Evolutionary conservation across 192 early-diverging fungal genomes (phyloP).

Genomic region (Haplosporangium gracile): DNA sequence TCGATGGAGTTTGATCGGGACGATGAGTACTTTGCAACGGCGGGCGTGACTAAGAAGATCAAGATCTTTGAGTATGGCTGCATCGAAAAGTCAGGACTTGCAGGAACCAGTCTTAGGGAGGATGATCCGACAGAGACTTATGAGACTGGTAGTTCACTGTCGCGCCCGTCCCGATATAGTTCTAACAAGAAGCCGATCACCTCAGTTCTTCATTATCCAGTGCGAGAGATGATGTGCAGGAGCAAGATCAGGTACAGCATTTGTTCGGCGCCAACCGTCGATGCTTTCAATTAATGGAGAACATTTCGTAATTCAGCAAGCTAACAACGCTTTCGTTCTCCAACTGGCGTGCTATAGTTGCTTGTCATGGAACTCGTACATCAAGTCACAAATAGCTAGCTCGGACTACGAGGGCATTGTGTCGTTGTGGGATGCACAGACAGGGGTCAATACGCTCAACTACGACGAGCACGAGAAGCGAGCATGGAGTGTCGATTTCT

Average conservation of each 20-base stretch:
- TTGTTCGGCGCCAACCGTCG: neutral
- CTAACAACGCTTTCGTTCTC: neutral
- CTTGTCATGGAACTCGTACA: slow-evolving; percentile 90
- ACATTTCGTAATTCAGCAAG: neutral
- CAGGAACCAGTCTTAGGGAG: slow-evolving; percentile 36
- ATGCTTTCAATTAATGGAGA: neutral
- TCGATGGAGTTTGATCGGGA: slow-evolving; percentile 96
- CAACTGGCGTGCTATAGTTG: slow-evolving; percentile 67
- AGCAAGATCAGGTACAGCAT: slow-evolving; percentile 85
- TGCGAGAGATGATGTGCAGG: slow-evolving; percentile 80
- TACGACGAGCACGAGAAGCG: slow-evolving; percentile 95
- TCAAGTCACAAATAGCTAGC: slow-evolving; percentile 87
- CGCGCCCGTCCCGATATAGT: slow-evolving; percentile 18
- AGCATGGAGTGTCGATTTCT: slow-evolving; percentile 94
- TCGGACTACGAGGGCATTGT: slow-evolving; percentile 96
- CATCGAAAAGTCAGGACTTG: slow-evolving; percentile 56
- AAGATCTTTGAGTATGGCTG: slow-evolving; percentile 90
- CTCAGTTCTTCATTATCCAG: slow-evolving; percentile 80
- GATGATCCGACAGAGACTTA: slow-evolving; percentile 42
- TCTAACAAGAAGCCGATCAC: slow-evolving; percentile 53
- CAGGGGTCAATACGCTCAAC: slow-evolving; percentile 69
- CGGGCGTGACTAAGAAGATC: slow-evolving; percentile 92
- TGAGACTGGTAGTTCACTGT: slow-evolving; percentile 12
- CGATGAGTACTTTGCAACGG: slow-evolving; percentile 94
- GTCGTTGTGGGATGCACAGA: slow-evolving; percentile 87